Evolutionary conservation across 2,329 filamentous ascomycete genomes (phyloP).

Genomic region (Trichoderma lentiforme): DNA sequence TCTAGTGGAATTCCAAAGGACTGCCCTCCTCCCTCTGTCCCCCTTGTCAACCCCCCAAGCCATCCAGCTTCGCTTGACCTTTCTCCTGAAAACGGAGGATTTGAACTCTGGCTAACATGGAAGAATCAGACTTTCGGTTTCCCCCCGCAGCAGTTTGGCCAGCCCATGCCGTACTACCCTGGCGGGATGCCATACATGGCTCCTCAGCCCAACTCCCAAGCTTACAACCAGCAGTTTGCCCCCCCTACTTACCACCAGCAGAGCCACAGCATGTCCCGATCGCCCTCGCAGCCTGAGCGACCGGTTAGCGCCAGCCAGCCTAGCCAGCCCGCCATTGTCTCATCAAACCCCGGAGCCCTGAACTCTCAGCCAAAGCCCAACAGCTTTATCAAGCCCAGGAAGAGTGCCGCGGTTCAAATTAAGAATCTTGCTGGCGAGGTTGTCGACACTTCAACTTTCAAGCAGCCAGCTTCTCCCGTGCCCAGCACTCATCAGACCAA

Average conservation of each 20-base stretch:
- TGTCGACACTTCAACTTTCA: constrained; percentile 63
- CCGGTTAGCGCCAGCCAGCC: constrained; percentile 63
- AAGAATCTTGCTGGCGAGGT: constrained; percentile 79
- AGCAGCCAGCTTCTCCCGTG: constrained; percentile 56
- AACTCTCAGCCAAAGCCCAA: constrained; percentile 55
- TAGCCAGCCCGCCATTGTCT: constrained; percentile 57
- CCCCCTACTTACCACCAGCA: constrained; percentile 41
- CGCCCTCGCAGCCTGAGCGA: constrained; percentile 71
- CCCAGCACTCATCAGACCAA: constrained; percentile 56
- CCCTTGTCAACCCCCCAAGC: constrained; percentile 17
- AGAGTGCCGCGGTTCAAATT: constrained; percentile 76
- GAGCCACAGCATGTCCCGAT: constrained; percentile 77
- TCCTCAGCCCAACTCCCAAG: constrained; percentile 46
- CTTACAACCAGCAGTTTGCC: constrained; percentile 48
- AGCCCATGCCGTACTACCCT: constrained; percentile 43
- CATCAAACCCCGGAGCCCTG: constrained; percentile 61
- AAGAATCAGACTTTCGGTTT: constrained; percentile 64
- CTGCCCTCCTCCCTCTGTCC: constrained; percentile 9
- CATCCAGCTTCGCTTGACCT: constrained; percentile 50
- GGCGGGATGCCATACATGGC: constrained; percentile 50
- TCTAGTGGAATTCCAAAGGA: constrained; percentile 23
- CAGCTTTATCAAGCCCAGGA: constrained; percentile 53
- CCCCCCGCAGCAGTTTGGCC: constrained; percentile 41
- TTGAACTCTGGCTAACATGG: constrained; percentile 70
- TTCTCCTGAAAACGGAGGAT: constrained; percentile 65